These are phyloP conservation scores for Dryadomyces quercus-mongolicae DNA, from an alignment of 2,329 filamentous ascomycete species.

Conservation along the genomic window DNA sequence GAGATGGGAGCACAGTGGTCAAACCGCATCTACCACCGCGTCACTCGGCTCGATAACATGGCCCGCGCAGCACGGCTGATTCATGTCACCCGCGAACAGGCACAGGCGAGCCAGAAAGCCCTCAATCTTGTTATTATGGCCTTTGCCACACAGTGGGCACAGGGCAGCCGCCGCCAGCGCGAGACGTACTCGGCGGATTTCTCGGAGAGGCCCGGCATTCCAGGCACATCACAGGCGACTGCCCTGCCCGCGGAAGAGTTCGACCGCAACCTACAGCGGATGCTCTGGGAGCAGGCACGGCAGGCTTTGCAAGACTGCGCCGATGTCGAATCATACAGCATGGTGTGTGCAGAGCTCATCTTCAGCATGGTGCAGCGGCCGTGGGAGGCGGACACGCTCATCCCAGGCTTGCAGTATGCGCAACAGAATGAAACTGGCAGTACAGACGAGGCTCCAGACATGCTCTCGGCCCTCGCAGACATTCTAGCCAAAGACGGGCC, in stretches of 20 bases:
- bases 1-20: slow-evolving; percentile 27
- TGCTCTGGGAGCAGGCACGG: slow-evolving; percentile 26
- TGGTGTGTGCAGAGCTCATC: slow-evolving; percentile 25
- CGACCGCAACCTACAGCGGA: slow-evolving; percentile 23
- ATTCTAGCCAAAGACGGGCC: slow-evolving; percentile 17
- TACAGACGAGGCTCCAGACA: not conserved
- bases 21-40: slow-evolving; percentile 37
- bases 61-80: slow-evolving; percentile 27
- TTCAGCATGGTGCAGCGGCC: slow-evolving; percentile 25
- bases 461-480: slow-evolving; percentile 9
- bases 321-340: slow-evolving; percentile 23
- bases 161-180: slow-evolving; percentile 19
- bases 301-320: slow-evolving; percentile 22
- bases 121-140: slow-evolving; percentile 37
- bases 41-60: slow-evolving; percentile 32
- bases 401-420: not conserved
- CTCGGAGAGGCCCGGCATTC: not conserved
- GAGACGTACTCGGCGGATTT: slow-evolving; percentile 11
- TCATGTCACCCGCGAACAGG: slow-evolving; percentile 26
- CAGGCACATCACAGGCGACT: not conserved
- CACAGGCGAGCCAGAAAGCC: slow-evolving; percentile 30
- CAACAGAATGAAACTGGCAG: not conserved
- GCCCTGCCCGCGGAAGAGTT: slow-evolving; percentile 18
- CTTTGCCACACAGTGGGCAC: slow-evolving; percentile 39
- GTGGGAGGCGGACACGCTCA: slow-evolving; percentile 9